Evolutionary conservation across 2,329 filamentous ascomycete species (phyloP).

Genomic region (Parasarocladium wereldwijsianum): DNA sequence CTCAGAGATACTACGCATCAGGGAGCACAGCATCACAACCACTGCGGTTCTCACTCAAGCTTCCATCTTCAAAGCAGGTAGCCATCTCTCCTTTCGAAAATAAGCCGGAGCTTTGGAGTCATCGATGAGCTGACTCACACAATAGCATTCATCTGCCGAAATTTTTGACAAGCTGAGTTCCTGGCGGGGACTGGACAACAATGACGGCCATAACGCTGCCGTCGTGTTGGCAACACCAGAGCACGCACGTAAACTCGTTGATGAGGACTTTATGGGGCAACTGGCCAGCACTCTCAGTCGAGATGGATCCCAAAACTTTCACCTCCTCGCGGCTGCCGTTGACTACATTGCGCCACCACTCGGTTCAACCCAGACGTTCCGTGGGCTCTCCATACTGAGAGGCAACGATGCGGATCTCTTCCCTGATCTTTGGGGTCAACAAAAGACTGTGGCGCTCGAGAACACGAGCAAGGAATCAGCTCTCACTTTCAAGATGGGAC

Average conservation of each 20-base stretch:
- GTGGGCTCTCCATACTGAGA: conserved; percentile 38
- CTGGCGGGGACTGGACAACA: conserved; percentile 12
- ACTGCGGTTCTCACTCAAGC: background rate
- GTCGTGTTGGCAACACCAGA: conserved; percentile 35
- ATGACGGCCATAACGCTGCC: conserved; percentile 22
- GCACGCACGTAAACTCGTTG: conserved; percentile 31
- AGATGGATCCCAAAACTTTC: conserved; percentile 12
- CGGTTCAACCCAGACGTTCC: conserved; percentile 14
- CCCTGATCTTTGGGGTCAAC: conserved; percentile 27
- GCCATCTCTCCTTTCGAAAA: no score
- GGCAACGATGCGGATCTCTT: conserved; percentile 25
- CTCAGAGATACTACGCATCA: no score
- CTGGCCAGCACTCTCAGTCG: conserved; percentile 14
- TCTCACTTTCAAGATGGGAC: conserved; percentile 24
- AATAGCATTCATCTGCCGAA: background rate
- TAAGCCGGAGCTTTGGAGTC: no score
- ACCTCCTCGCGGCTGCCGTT: conserved; percentile 39
- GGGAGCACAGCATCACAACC: background rate
- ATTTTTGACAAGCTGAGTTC: background rate
- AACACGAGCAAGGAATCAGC: conserved; percentile 22
- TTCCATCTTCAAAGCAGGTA: background rate
- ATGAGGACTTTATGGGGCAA: conserved; percentile 24
- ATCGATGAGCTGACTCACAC: no score
- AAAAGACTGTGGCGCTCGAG: conserved; percentile 12
- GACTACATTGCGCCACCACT: conserved; percentile 32